Conservation (phyloP, 2,329 filamentous ascomycete genomes). For the Gaeumannomyces sp. region DNA sequence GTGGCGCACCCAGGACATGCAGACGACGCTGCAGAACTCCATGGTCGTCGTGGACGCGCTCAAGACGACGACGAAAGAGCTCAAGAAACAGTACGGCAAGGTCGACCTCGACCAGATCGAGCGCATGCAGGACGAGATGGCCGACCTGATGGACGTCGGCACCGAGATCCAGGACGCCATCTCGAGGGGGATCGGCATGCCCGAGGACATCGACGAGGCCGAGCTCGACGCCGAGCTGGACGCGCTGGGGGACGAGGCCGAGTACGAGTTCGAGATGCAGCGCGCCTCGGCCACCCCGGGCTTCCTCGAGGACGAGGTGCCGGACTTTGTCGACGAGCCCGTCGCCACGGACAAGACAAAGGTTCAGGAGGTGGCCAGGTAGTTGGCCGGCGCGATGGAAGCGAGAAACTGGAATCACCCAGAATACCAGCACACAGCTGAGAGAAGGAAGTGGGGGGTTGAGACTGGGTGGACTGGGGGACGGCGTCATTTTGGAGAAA, state of each 20-base stretch:
- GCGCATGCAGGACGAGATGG: slow-evolving; percentile 97
- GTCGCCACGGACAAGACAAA: slow-evolving; percentile 64
- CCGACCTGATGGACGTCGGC: slow-evolving; percentile 91
- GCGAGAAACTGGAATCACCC: too few relatives aligned
- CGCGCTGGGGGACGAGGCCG: slow-evolving; percentile 88
- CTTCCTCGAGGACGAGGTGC: slow-evolving; percentile 86
- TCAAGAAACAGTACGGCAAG: slow-evolving; percentile 92
- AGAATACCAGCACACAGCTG: not conserved
- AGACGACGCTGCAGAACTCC: slow-evolving; percentile 96
- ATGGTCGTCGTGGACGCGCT: slow-evolving; percentile 98
- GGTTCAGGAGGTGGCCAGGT: slow-evolving; percentile 73
- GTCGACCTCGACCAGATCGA: slow-evolving; percentile 98
- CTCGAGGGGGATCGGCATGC: slow-evolving; percentile 83
- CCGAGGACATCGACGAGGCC: slow-evolving; percentile 93
- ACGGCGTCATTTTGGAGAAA: not conserved
- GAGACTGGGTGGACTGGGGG: not conserved
- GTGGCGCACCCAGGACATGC: slow-evolving; percentile 97
- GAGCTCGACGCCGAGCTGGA: slow-evolving; percentile 96
- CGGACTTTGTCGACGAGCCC: slow-evolving; percentile 89
- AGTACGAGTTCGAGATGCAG: slow-evolving; percentile 66
- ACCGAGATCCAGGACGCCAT: slow-evolving; percentile 98
- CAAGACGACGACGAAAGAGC: slow-evolving; percentile 91
- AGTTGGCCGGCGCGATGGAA: slow-evolving; percentile 11
- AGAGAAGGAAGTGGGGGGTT: not conserved
- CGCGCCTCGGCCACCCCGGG: slow-evolving; percentile 60